phyloP scores from a whole-genome alignment of 192 early-diverging fungal species.

The Gaertneriomyces sp. region DNA sequence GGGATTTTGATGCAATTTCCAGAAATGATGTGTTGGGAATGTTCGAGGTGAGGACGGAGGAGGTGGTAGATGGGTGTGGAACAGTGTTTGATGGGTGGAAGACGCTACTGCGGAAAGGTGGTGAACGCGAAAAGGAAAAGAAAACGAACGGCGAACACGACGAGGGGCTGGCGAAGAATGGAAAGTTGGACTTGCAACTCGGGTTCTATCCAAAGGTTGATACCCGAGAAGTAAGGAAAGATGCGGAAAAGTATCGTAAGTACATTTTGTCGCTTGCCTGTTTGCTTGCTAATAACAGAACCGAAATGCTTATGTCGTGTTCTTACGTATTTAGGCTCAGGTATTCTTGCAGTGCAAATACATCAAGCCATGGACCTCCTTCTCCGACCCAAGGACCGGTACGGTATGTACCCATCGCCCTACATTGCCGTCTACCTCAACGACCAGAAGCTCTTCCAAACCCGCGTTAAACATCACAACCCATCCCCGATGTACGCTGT shows the following conservation, averaged over 20 bases:
- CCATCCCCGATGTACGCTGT: conserved; percentile 19
- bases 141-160: conserved; percentile 1
- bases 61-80: conserved; percentile 25
- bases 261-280: background rate
- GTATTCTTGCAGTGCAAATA: conserved; percentile 26
- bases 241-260: conserved; percentile 24
- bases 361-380: conserved; percentile 29
- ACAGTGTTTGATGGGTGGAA: conserved; percentile 31
- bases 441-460: conserved; percentile 20
- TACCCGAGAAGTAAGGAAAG: background rate
- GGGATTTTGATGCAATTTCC: conserved; percentile 23
- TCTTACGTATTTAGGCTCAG: conserved; percentile 1
- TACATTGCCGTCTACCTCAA: conserved; percentile 29
- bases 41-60: conserved; percentile 24
- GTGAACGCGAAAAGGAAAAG: conserved; percentile 6
- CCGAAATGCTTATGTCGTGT: background rate
- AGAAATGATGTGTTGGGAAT: conserved; percentile 24
- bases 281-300: background rate
- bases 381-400: conserved; percentile 24
- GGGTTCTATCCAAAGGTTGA: conserved; percentile 30
- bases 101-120: conserved; percentile 18
- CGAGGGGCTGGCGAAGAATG: conserved; percentile 20
- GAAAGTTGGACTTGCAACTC: conserved; percentile 26
- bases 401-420: conserved; percentile 29
- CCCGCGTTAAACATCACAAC: conserved; percentile 28